Base-by-base conservation (phyloP, 129 eudicot genomes). In the Flaveria linearis region DNA sequence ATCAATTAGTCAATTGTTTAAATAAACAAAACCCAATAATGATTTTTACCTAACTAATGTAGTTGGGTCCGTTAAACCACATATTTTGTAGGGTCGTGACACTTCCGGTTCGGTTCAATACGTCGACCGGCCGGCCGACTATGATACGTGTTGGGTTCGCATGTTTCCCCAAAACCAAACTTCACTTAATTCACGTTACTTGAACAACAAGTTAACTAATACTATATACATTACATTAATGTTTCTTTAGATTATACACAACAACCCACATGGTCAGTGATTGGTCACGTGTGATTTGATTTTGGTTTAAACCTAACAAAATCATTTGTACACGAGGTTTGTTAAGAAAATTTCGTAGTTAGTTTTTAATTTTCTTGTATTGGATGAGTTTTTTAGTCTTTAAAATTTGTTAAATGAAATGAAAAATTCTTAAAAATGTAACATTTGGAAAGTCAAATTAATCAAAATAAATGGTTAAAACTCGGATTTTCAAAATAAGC, bases 141-240 rank as follows among this genome's bases (percentile, higher is more conserved):
- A 4, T 26, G 64, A 16, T 75, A 63, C 56, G 72, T 63, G 79
- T 47, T 14, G 80, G 80, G 80, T 76, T 66, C 39, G 36, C 49
- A 75, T 28, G 39, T 22, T 41, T 46, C 53, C 53, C 41, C 45
- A n/a, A 66, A 39, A 39, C 50, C 47, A 64, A 64, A 64, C 49
- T 12, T n/a, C 75, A 50, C 22, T 72, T 30, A 73, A 56, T 12
- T 22, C 41, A 8, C 14, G 56, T 57, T 12, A 41, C 77, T 73
- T 57, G 56, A 60, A 12, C 45, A 10, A 14, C 52, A 55, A 36
- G 53, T 45, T 39, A 42, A 30, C 61, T n/a, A 28, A 62, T 62
- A 62, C 68, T 22, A 28, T 22, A 28, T 62, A 62, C 45, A 62
- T 2, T 14, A 62, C 68, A 28, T 62, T 45, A 62, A 62, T 62